These are phyloP conservation scores for Trichoderma guizhouense DNA, from an alignment of 2,329 filamentous ascomycete species.

Conservation along the genomic window DNA sequence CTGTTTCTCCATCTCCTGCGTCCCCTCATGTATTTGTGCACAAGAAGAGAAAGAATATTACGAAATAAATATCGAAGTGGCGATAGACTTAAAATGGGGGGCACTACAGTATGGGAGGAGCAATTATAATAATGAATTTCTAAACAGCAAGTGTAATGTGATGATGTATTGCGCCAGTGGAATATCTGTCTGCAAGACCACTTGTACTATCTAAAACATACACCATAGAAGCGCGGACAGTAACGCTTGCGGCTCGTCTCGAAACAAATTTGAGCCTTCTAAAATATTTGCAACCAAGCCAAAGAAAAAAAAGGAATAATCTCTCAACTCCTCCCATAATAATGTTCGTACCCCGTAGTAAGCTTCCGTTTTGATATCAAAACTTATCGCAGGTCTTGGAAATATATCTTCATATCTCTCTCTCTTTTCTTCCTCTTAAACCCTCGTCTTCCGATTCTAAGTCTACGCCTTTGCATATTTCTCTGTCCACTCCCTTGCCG, in stretches of 20 bases:
- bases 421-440: neutral
- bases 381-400: conserved; percentile 6
- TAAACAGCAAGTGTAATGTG: neutral
- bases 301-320: neutral
- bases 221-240: neutral
- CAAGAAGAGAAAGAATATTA: neutral
- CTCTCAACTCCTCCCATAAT: conserved; percentile 24
- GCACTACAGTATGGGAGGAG: neutral
- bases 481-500: conserved; percentile 86
- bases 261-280: conserved; percentile 15
- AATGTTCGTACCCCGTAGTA: conserved; percentile 23
- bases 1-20: conserved; percentile 27
- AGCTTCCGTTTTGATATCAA: conserved; percentile 4
- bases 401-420: conserved; percentile 11
- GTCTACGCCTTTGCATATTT: conserved; percentile 64
- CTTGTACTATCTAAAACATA: conserved; percentile 13
- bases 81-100: neutral
- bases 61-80: neutral
- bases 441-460: neutral
- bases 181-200: neutral
- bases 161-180: neutral
- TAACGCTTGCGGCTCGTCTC: neutral
- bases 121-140: conserved; percentile 6
- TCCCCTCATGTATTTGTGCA: conserved; percentile 4
- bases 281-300: conserved; percentile 20